Evolutionary conservation across 2,329 filamentous ascomycete genomes (phyloP), one percentile per base, ranked within the genome.

Genomic region (Mycosphaerella sp.): DNA sequence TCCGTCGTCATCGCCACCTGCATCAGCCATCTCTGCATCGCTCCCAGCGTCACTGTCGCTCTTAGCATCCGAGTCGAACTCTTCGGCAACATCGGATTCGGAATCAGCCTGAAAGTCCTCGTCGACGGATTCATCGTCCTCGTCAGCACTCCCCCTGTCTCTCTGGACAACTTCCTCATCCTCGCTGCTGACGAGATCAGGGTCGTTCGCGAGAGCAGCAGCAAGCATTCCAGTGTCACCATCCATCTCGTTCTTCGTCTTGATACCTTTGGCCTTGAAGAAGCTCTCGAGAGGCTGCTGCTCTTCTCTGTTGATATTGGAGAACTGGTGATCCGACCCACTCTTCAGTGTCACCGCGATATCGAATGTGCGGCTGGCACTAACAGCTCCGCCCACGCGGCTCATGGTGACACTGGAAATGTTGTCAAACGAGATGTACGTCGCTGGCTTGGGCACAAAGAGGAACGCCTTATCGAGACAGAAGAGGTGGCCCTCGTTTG

Each of bases 301-400:
- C 70, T 98, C 93, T 76, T 98, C 93, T 64, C 92, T 87, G 71
- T 96, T 98, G 72, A 98, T 98, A 77, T 98, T 98, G 75, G 90
- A 95, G 76, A 98, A 98, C 67, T 96, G 91, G 64, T 91, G 89
- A 67, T 95, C 90, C 54, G 87, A 87, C 49, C 87, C 88, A 62
- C 79, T 83, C 79, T 96, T 97, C 76, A 96, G 81, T 52, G 85
- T 85, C 55, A 98, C 88, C 0, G 90, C 93, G 64, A 98, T 96
- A 71, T 98, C 93, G 68, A 98, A 98, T 2, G 93, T 98, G 54
- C 93, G 88, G 62, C 92, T 87, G 47, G 93, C 89, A 48, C 92
- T 95, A 58, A 97, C 85, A 51, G 92, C 91, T 56, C 93, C 93
- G 58, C 90, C 90, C 43, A 98, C 91, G 68, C 93, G 89, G 29